Evolutionary conservation across 306 rosid genomes (phyloP).

Genomic region (Malus asiatica): DNA sequence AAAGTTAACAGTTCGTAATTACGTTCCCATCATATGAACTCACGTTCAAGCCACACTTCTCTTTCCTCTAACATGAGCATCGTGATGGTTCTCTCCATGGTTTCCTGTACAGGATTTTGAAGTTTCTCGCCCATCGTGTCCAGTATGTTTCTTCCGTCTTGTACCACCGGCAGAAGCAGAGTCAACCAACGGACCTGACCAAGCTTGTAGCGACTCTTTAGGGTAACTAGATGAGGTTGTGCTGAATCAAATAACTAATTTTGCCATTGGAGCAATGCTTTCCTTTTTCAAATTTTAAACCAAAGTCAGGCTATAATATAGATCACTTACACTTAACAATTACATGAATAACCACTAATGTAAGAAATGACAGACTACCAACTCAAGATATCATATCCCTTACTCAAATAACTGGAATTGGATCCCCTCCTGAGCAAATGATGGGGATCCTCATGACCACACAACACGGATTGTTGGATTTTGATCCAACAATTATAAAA

Average conservation of each 20-base stretch:
- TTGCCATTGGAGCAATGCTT: no score
- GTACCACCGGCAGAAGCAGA: slow-evolving; percentile 40
- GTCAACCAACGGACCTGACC: slow-evolving; percentile 81
- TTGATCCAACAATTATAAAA: no score
- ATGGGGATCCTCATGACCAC: no score
- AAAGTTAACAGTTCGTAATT: no score
- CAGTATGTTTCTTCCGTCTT: slow-evolving; percentile 50
- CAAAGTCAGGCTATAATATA: not conserved
- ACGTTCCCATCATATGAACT: slow-evolving; percentile 20
- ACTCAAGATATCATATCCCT: not conserved
- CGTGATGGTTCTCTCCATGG: slow-evolving; percentile 25
- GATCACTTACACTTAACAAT: not conserved
- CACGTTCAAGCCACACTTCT: slow-evolving; percentile 29
- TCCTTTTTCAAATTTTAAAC: not conserved
- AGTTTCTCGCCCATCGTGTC: slow-evolving; percentile 40
- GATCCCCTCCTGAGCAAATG: no score
- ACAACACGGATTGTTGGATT: no score
- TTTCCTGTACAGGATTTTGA: slow-evolving; percentile 30
- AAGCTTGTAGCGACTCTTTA: slow-evolving; percentile 61
- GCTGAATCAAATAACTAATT: not conserved
- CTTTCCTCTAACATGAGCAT: slow-evolving; percentile 54
- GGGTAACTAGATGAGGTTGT: slow-evolving; percentile 55
- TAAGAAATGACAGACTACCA: not conserved
- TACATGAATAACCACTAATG: not conserved
- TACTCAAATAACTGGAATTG: not conserved